These are phyloP conservation scores for Rhynchosporium graminicola DNA, from an alignment of 2,329 filamentous ascomycete genomes.

Conservation along the genomic window DNA sequence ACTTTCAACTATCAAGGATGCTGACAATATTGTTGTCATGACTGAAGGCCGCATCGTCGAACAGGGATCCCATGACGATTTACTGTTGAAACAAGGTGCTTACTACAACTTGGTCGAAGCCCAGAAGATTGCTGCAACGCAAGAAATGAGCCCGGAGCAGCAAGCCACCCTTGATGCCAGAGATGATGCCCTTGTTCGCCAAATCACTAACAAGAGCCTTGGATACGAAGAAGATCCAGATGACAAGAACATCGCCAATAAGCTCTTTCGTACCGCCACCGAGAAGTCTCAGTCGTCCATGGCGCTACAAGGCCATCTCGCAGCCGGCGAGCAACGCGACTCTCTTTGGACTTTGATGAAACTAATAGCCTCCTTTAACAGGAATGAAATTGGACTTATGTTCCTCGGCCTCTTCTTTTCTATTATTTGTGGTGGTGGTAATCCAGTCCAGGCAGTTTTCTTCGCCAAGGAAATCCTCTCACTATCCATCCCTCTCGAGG, in stretches of 20 bases:
- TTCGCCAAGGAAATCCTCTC: slow-evolving; percentile 85
- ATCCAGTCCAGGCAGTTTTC: slow-evolving; percentile 76
- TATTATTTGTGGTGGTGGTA: slow-evolving; percentile 76
- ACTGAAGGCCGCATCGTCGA: slow-evolving; percentile 82
- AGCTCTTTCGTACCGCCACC: slow-evolving; percentile 57
- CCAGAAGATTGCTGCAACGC: slow-evolving; percentile 72
- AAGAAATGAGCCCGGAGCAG: slow-evolving; percentile 54
- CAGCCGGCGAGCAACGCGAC: slow-evolving; percentile 59
- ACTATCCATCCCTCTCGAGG: slow-evolving; percentile 51
- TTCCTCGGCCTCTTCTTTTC: slow-evolving; percentile 70
- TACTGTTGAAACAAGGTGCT: slow-evolving; percentile 69
- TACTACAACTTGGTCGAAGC: slow-evolving; percentile 87
- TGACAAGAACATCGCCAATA: slow-evolving; percentile 58
- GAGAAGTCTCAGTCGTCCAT: slow-evolving; percentile 68
- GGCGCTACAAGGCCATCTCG: slow-evolving; percentile 58
- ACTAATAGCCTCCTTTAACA: slow-evolving; percentile 80
- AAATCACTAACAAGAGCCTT: slow-evolving; percentile 46
- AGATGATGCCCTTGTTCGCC: slow-evolving; percentile 53
- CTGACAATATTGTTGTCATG: slow-evolving; percentile 97
- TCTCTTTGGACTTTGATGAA: slow-evolving; percentile 74
- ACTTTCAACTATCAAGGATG: slow-evolving; percentile 89
- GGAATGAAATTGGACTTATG: slow-evolving; percentile 70
- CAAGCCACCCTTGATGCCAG: slow-evolving; percentile 51
- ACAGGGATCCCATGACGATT: slow-evolving; percentile 82
- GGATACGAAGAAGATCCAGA: slow-evolving; percentile 57